These are phyloP conservation scores for Penicillium riverlandense DNA, from an alignment of 495 filamentous ascomycete genomes.

Conservation along the genomic window DNA sequence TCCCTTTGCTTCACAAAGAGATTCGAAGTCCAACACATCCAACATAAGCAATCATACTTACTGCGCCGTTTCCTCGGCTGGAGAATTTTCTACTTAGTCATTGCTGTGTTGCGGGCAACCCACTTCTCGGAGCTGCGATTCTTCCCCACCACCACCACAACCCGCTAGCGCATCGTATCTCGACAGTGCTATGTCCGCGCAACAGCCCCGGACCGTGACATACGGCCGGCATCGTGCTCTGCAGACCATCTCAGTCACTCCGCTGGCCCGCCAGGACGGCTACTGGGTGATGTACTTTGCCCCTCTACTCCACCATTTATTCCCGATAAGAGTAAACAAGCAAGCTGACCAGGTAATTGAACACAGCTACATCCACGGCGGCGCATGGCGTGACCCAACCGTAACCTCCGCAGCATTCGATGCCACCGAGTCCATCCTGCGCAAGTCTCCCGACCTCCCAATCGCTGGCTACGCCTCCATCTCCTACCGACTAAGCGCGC, in stretches of 20 bases:
- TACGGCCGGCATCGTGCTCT: constrained; percentile 24
- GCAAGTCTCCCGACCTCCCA: constrained; percentile 16
- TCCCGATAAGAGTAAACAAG: background rate
- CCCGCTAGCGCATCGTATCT: no score
- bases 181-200: constrained; percentile 3
- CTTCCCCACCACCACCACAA: no score
- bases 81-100: no score
- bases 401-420: constrained; percentile 45
- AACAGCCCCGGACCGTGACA: constrained; percentile 13
- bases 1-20: no score
- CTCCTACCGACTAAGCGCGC: constrained; percentile 73
- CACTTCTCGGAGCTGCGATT: no score
- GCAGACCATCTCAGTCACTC: constrained; percentile 26
- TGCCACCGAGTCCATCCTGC: constrained; percentile 38
- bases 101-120: no score
- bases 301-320: background rate
- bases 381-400: constrained; percentile 77
- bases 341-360: background rate
- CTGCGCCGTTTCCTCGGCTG: no score
- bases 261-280: constrained; percentile 15
- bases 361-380: constrained; percentile 75
- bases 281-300: constrained; percentile 43
- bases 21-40: no score
- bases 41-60: no score
- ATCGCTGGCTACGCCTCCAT: constrained; percentile 64